Percentiles rank a stretch among this genome's conserved stretches.
Evolutionary conservation across 306 rosid genomes (phyloP).

Genomic region (Castanopsis chinensis): DNA sequence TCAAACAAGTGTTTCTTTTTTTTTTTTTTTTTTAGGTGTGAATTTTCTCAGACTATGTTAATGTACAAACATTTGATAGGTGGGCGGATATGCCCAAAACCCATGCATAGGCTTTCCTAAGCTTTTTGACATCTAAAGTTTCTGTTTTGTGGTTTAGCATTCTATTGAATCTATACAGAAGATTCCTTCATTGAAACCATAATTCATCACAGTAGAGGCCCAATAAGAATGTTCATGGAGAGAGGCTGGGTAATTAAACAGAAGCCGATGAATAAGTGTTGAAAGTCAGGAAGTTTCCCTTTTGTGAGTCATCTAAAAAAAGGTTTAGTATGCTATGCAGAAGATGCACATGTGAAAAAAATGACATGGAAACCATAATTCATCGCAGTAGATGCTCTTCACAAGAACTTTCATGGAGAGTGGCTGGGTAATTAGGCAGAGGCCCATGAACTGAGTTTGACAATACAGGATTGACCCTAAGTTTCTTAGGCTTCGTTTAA

Average conservation of each 20-base stretch:
- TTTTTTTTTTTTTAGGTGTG: not conserved
- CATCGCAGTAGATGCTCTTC: not conserved
- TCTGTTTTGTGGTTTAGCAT: not conserved
- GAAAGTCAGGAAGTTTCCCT: no score
- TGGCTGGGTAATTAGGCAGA: not conserved
- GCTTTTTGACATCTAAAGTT: not conserved
- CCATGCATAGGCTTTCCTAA: not conserved
- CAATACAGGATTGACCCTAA: not conserved
- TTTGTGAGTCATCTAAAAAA: no score
- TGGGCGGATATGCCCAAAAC: not conserved
- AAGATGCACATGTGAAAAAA: not conserved
- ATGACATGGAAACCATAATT: not conserved
- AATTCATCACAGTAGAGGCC: not conserved
- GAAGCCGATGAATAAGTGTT: not conserved
- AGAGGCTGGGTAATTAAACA: not conserved
- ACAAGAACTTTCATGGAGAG: not conserved
- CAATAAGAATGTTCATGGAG: not conserved
- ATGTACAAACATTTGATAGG: not conserved
- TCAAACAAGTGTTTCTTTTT: not conserved
- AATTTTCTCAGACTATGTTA: not conserved
- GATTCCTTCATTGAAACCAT: not conserved
- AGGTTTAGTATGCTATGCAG: not conserved
- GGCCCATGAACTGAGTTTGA: not conserved
- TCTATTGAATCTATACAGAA: not conserved
- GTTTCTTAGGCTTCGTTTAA: not conserved